These are phyloP conservation scores for Cordyceps militaris DNA, from an alignment of 2,329 filamentous ascomycete species.

Conservation along the genomic window DNA sequence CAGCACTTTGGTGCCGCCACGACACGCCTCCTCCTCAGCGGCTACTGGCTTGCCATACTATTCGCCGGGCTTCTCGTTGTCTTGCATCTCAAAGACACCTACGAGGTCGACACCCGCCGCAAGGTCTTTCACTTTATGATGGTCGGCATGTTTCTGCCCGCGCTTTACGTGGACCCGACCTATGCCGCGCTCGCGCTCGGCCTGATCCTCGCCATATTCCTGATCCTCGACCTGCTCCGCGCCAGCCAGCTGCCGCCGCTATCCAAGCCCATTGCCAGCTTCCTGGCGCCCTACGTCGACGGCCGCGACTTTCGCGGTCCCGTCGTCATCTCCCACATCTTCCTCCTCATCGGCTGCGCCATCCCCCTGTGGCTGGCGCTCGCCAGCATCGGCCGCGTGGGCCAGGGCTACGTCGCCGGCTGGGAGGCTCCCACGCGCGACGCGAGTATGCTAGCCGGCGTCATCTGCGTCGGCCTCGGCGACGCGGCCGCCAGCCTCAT, in stretches of 20 bases:
- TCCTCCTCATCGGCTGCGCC: constrained; percentile 88
- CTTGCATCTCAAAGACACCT: constrained; percentile 64
- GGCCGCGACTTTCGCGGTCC: constrained; percentile 87
- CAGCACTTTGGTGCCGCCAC: constrained; percentile 66
- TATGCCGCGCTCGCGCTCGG: constrained; percentile 75
- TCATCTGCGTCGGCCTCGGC: constrained; percentile 90
- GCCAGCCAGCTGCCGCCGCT: constrained; percentile 88
- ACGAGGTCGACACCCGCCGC: constrained; percentile 88
- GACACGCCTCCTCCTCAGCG: constrained; percentile 67
- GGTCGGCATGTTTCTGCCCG: constrained; percentile 89
- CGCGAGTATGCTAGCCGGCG: constrained; percentile 83
- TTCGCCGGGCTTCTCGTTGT: constrained; percentile 66
- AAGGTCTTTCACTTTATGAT: constrained; percentile 99
- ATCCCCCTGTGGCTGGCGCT: constrained; percentile 89
- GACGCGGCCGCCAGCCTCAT: constrained; percentile 90
- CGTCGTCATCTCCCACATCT: constrained; percentile 93
- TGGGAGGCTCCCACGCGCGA: constrained; percentile 74
- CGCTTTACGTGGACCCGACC: constrained; percentile 77
- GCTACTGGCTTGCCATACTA: constrained; percentile 68
- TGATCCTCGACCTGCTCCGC: constrained; percentile 81
- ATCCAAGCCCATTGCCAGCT: constrained; percentile 75
- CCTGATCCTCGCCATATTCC: constrained; percentile 73
- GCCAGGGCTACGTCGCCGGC: constrained; percentile 49
- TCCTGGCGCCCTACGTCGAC: constrained; percentile 90
- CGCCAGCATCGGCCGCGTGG: constrained; percentile 56